Percentiles rank a stretch among this genome's conserved stretches.
Evolutionary conservation across 495 filamentous ascomycete species (phyloP).

Genomic region (Hamigera avellanea): DNA sequence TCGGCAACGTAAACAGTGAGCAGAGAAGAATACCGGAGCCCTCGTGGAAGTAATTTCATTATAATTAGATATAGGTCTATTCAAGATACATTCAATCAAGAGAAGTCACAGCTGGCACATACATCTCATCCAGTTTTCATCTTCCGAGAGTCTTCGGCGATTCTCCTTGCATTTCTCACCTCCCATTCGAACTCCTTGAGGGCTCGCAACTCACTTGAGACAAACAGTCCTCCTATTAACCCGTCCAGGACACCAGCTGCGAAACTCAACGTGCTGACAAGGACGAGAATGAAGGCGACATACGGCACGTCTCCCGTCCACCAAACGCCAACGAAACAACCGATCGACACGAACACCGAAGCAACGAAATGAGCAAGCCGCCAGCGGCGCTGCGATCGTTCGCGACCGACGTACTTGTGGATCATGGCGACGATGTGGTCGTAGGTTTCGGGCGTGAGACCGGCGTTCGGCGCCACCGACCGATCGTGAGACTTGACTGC

Average conservation of each 20-base stretch:
- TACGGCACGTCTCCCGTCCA: constrained; percentile 62
- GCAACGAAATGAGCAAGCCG: constrained; percentile 60
- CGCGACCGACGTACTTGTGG: constrained; percentile 51
- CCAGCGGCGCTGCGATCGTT: constrained; percentile 54
- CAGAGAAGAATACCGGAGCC: too few species aligned
- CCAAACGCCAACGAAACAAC: constrained; percentile 72
- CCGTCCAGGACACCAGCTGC: constrained; percentile 70
- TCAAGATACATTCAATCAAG: too few species aligned
- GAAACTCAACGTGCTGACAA: constrained; percentile 67
- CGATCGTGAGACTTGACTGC: constrained; percentile 1
- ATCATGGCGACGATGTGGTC: constrained; percentile 62
- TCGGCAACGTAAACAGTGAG: too few species aligned
- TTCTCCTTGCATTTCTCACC: constrained; percentile 53
- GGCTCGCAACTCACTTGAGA: constrained; percentile 68
- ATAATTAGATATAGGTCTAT: too few species aligned
- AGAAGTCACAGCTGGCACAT: too few species aligned
- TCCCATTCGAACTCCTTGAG: constrained; percentile 96
- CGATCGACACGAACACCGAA: constrained; percentile 53
- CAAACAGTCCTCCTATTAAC: constrained; percentile 75
- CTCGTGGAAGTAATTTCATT: too few species aligned
- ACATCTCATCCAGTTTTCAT: too few species aligned
- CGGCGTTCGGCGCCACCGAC: constrained; percentile 15
- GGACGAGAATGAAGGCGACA: constrained; percentile 67
- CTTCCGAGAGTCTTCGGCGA: constrained; percentile 6
- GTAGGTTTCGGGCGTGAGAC: constrained; percentile 47